Base-by-base conservation (phyloP, 768 basidiomycete genomes). In the Amanita rubescens region DNA sequence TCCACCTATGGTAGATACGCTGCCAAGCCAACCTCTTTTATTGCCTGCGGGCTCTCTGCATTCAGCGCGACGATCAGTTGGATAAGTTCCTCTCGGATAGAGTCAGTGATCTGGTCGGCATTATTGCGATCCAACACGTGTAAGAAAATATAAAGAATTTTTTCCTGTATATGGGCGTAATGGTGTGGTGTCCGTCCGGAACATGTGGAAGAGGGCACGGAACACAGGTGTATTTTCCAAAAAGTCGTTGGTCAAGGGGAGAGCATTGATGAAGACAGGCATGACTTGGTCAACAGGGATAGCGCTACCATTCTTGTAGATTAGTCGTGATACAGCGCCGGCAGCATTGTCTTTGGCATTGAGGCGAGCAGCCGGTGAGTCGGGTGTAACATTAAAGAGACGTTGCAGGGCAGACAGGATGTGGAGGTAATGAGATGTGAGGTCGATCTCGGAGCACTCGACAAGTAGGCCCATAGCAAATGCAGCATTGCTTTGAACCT, bases 331-430 rank as follows among this genome's bases (percentile, higher is more conserved):
- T 49, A 98, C 89, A 22, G 94, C 90, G 41, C 96, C 96, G 7
- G 87, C 81, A n/a, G 96, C 96, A 67, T 99, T 99, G 70, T 99
- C 96, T 57, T 86, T 86, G 17, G 94, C 94, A 65, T 94, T 94
- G 57, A 91, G 69, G 41, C 74, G 75, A 6, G 88, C 71, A 5
- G 80, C 63, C n/a, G 84, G 73, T 5, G 89, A 74, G 54, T 85
- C 80, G 0, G 81, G 69, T 7, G 80, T 61, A 33, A 87, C 75
- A 41, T 75, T 67, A 68, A 99, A 98, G 51, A 95, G 75, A 12
- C 90, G 89, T 24, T 82, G 87, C 43, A 98, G 82, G 1, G 84
- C 84, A 33, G 71, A 72, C 46, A 98, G 88, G 39, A 98, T 75
- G 55, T 76, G 78, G 37, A 85, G 69, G 71, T 88, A 95, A 63